Evolutionary conservation across 164 flowering plant genomes (phyloP), one percentile per base, ranked within the genome.

Genomic region (Cinnamomum chago): DNA sequence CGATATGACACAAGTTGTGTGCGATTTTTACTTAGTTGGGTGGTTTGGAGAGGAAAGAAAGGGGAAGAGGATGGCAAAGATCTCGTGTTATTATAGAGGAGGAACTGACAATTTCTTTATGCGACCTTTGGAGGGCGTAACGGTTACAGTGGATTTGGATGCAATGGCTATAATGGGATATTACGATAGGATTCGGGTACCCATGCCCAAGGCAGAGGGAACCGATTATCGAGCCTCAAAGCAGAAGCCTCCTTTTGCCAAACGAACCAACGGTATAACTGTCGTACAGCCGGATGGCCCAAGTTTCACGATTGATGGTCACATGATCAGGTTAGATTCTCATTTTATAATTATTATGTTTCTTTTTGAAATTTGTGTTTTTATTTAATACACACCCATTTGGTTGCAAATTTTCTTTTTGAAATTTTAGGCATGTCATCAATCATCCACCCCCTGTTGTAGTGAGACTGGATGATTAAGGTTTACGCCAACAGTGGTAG

Each of bases 51-150:
- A 85, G 68, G 22, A 84, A 64, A 17, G 5, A 23, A 71, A 66
- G 4, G 77, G 78, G 6, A 73, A 71, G 58, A 77, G 89, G 62
- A 72, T 77, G 13, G 68, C 85, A 11, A 85, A 71, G 71, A 72
- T 84, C 6, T 3, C 78, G 3, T 83, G 89, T 70, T 84, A 70
- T 35, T 87, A 87, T 33, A 55, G 82, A 24, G 82, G 68, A 9
- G 91, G 87, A 5, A 79, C 89, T 0, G 76, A 74, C 5, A 88
- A 86, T 67, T 74, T 86, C 14, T 90, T 73, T 40, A 80, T 84
- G 10, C 79, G 88, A 78, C 91, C 94, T 2, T 80, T 90, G n/a
- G 87, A 78, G 66, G 94, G 92, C 15, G 70, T 90, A 35, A 84
- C 67, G 23, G 50, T 85, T 5, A 5, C 83, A 2, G 81, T 88